Evolutionary conservation across 371 early-diverging fungal species (phyloP).

Genomic region (Mortierella sp.): DNA sequence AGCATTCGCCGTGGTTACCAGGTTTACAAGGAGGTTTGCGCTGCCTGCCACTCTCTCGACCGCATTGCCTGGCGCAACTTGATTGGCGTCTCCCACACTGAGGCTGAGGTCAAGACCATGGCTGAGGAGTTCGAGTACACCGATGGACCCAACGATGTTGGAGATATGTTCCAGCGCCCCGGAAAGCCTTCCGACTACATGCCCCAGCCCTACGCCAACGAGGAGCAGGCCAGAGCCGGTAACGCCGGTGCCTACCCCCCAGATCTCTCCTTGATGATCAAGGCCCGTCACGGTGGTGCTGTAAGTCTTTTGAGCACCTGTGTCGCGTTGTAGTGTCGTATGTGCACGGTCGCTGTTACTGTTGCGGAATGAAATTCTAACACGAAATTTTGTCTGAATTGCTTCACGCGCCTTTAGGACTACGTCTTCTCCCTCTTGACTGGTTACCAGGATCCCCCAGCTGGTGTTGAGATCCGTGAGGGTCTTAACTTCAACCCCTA

Average conservation of each 20-base stretch:
- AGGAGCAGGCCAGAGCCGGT: slow-evolving; percentile 96
- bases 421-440: slow-evolving; percentile 96
- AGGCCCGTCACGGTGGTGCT: slow-evolving; percentile 96
- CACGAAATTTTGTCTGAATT: not conserved
- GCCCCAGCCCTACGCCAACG: slow-evolving; percentile 96
- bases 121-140: slow-evolving; percentile 93
- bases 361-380: not conserved
- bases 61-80: slow-evolving; percentile 96
- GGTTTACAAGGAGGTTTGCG: slow-evolving; percentile 98
- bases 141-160: slow-evolving; percentile 96
- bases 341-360: not conserved
- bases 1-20: slow-evolving; percentile 98
- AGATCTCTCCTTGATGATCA: slow-evolving; percentile 95
- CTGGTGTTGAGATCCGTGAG: slow-evolving; percentile 95
- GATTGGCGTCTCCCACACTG: slow-evolving; percentile 88
- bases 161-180: slow-evolving; percentile 95
- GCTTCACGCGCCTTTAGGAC: slow-evolving; percentile 67
- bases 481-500: slow-evolving; percentile 95
- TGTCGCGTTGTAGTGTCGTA: not conserved
- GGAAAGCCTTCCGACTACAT: slow-evolving; percentile 97
- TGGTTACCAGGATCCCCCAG: slow-evolving; percentile 97
- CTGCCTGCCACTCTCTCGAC: slow-evolving; percentile 97
- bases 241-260: slow-evolving; percentile 98
- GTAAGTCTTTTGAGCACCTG: slow-evolving; percentile 59
- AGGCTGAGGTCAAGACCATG: slow-evolving; percentile 93